Conservation (phyloP, 148 eudicot species). For the Linanthus parryae region DNA sequence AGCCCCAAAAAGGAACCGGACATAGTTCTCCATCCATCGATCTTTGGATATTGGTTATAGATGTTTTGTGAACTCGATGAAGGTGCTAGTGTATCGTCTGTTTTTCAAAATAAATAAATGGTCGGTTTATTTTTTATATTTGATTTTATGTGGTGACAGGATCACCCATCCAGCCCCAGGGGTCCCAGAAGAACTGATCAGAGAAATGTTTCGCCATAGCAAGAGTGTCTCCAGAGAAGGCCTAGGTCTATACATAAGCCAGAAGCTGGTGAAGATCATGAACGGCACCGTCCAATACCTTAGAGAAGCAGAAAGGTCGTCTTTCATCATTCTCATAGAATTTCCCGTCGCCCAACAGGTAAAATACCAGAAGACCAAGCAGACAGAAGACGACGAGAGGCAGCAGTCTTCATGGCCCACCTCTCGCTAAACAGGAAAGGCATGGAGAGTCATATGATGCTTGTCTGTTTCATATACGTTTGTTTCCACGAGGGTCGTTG, state of each 20-base stretch:
- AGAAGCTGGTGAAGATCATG: constrained; percentile 73
- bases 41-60: too few relatives aligned
- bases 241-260: constrained; percentile 72
- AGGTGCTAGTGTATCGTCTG: not conserved
- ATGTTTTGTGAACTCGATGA: not conserved
- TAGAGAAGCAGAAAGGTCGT: constrained; percentile 56
- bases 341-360: constrained; percentile 52
- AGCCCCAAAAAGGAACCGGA: too few relatives aligned
- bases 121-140: not conserved
- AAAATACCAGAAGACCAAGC: not conserved
- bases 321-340: constrained; percentile 59
- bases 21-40: too few relatives aligned
- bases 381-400: not conserved
- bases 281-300: constrained; percentile 79
- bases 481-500: too few relatives aligned
- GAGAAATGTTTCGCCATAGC: constrained; percentile 76
- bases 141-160: constrained; percentile 31
- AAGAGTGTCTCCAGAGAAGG: constrained; percentile 76
- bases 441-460: too few relatives aligned
- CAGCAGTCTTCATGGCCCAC: not conserved
- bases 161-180: constrained; percentile 87
- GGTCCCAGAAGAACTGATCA: constrained; percentile 62
- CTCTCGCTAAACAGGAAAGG: not conserved
- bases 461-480: too few relatives aligned
- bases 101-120: too few relatives aligned